These are phyloP conservation scores for Penicillium cinerascens DNA, from an alignment of 495 filamentous ascomycete species.

Conservation along the genomic window DNA sequence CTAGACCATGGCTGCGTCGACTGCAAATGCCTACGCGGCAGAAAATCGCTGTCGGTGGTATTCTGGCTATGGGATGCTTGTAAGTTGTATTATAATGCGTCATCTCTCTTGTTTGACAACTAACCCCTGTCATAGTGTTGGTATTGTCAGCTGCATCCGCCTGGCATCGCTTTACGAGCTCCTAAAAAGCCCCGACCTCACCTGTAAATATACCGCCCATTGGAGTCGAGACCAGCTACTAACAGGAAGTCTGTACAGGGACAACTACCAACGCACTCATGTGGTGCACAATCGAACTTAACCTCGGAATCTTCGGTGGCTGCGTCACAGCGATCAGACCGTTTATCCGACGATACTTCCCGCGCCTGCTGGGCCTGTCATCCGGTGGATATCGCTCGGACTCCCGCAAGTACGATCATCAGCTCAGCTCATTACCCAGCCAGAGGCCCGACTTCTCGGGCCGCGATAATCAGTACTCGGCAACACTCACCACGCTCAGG, in stretches of 20 bases:
- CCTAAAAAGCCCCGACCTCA: slow-evolving; percentile 23
- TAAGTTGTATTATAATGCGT: slow-evolving; percentile 9
- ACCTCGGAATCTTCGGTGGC: slow-evolving; percentile 34
- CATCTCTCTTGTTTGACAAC: background rate
- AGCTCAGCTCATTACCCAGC: slow-evolving; percentile 23
- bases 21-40: slow-evolving; percentile 32
- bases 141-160: slow-evolving; percentile 35
- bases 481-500: slow-evolving; percentile 17
- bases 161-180: slow-evolving; percentile 23
- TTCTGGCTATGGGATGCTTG: slow-evolving; percentile 32
- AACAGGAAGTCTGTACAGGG: slow-evolving; percentile 13
- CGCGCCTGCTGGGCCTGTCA: slow-evolving; percentile 30
- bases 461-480: slow-evolving; percentile 13
- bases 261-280: slow-evolving; percentile 25
- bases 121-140: slow-evolving; percentile 22
- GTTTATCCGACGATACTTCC: slow-evolving; percentile 32
- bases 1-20: slow-evolving; percentile 30
- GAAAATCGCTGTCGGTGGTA: slow-evolving; percentile 26
- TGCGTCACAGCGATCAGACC: slow-evolving; percentile 35
- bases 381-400: slow-evolving; percentile 10
- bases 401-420: slow-evolving; percentile 25
- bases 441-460: slow-evolving; percentile 20
- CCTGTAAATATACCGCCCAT: slow-evolving; percentile 11
- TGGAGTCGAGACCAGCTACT: background rate
- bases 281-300: slow-evolving; percentile 35